These are phyloP conservation scores for Fusarium piperis DNA, from an alignment of 2,329 filamentous ascomycete genomes.

Conservation along the genomic window DNA sequence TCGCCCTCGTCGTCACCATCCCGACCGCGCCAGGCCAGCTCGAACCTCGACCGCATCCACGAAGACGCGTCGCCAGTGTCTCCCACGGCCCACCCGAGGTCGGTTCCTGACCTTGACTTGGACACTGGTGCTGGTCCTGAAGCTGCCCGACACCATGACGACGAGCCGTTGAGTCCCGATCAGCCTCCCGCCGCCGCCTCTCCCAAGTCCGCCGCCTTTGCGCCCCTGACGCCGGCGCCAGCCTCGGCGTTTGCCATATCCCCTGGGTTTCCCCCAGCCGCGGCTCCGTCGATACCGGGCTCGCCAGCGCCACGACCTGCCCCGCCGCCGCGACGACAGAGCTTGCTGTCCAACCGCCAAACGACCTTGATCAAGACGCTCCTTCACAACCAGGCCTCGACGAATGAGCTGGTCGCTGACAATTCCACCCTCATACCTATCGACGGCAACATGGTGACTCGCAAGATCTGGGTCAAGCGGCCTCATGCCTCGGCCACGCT, in stretches of 20 bases:
- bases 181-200: slow-evolving; percentile 33
- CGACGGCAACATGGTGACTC: slow-evolving; percentile 65
- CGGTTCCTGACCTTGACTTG: slow-evolving; percentile 32
- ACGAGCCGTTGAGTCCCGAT: slow-evolving; percentile 41
- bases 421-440: slow-evolving; percentile 46
- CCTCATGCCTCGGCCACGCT: slow-evolving; percentile 86
- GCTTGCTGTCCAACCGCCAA: slow-evolving; percentile 52
- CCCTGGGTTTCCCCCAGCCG: slow-evolving; percentile 32
- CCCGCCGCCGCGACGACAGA: slow-evolving; percentile 44
- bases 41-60: slow-evolving; percentile 42
- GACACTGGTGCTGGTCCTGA: slow-evolving; percentile 30
- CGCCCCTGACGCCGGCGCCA: slow-evolving; percentile 15
- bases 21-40: slow-evolving; percentile 32
- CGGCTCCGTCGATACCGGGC: slow-evolving; percentile 17
- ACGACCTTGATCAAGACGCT: slow-evolving; percentile 47
- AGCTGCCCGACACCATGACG: slow-evolving; percentile 39
- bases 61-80: slow-evolving; percentile 32
- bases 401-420: slow-evolving; percentile 35
- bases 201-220: slow-evolving; percentile 21
- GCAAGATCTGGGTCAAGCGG: slow-evolving; percentile 96
- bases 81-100: slow-evolving; percentile 20
- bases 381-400: slow-evolving; percentile 38
- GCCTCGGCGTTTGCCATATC: slow-evolving; percentile 55
- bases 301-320: slow-evolving; percentile 31
- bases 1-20: slow-evolving; percentile 32